A percentile compares a stretch with the other conserved stretches of the same genome.
Conservation (phyloP, 1,139 yeast species). For the Saccharomyces hybrid region DNA sequence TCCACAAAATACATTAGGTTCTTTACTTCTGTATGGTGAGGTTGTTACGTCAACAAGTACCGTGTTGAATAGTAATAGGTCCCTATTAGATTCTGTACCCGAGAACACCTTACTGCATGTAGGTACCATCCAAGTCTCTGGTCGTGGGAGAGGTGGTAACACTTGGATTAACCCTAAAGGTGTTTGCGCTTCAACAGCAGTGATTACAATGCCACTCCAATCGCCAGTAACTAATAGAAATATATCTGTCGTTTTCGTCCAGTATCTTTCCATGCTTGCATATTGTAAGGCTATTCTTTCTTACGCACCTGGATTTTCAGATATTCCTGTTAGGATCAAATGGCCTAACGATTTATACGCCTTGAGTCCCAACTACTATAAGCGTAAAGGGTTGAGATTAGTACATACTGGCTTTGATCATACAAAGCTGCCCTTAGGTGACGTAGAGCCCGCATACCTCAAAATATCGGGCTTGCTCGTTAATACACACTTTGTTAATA, state of each 20-base stretch:
- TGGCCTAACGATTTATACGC: slow-evolving; percentile 98
- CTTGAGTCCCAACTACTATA: slow-evolving; percentile 51
- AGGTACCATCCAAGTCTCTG: slow-evolving; percentile 80
- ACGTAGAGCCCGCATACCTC: slow-evolving; percentile 46
- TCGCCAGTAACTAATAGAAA: slow-evolving; percentile 32
- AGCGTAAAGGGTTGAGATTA: slow-evolving; percentile 22
- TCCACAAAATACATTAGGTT: slow-evolving; percentile 45
- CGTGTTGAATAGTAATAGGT: slow-evolving; percentile 63
- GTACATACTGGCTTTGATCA: slow-evolving; percentile 15
- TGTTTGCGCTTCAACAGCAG: slow-evolving; percentile 72
- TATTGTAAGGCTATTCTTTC: slow-evolving; percentile 66
- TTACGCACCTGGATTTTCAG: slow-evolving; percentile 60
- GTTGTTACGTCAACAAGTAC: slow-evolving; percentile 85
- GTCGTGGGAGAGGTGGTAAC: slow-evolving; percentile 92
- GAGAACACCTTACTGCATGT: slow-evolving; percentile 32
- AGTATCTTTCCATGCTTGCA: slow-evolving; percentile 82
- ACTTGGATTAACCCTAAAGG: slow-evolving; percentile 95
- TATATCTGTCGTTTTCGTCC: slow-evolving; percentile 64
- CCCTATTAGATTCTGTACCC: slow-evolving; percentile 37
- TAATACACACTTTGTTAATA: slow-evolving; percentile 59
- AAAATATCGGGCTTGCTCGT: slow-evolving; percentile 83
- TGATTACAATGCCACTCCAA: slow-evolving; percentile 49
- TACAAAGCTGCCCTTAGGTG: slow-evolving; percentile 23
- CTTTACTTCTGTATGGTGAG: slow-evolving; percentile 67
- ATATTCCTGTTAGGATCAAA: slow-evolving; percentile 72